Percentiles rank a stretch among this genome's conserved stretches.
These are phyloP conservation scores for Zygosaccharomyces lentus DNA, from an alignment of 805 yeast species.

Conservation along the genomic window DNA sequence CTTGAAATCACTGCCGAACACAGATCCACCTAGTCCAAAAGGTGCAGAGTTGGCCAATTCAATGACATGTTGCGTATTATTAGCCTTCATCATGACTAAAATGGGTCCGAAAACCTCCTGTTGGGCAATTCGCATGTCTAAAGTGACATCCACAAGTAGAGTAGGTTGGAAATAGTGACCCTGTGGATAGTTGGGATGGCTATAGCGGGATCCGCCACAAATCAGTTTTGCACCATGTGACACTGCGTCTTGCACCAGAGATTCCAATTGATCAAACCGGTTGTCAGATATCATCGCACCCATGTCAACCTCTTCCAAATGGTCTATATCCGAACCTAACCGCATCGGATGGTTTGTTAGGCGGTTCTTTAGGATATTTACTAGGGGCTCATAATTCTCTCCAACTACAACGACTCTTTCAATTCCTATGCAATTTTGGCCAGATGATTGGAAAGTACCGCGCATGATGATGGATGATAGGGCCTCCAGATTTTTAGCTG, in stretches of 20 bases:
- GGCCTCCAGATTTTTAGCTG: slow-evolving; percentile 51
- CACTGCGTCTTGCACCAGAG: slow-evolving; percentile 68
- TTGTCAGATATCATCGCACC: slow-evolving; percentile 89
- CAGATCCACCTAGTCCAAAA: slow-evolving; percentile 89
- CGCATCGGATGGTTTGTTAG: slow-evolving; percentile 51
- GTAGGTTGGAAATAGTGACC: slow-evolving; percentile 96
- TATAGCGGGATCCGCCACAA: slow-evolving; percentile 74
- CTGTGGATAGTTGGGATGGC: slow-evolving; percentile 90
- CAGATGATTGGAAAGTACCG: slow-evolving; percentile 95
- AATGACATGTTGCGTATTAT: slow-evolving; percentile 61
- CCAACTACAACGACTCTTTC: slow-evolving; percentile 87
- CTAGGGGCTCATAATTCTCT: slow-evolving; percentile 58
- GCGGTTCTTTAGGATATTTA: slow-evolving; percentile 51
- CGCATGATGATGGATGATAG: slow-evolving; percentile 82
- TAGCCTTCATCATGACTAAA: slow-evolving; percentile 72
- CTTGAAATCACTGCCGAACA: slow-evolving; percentile 64
- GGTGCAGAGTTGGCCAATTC: slow-evolving; percentile 76
- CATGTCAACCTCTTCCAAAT: slow-evolving; percentile 85
- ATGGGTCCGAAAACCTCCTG: slow-evolving; percentile 96
- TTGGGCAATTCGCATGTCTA: slow-evolving; percentile 72
- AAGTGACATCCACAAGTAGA: slow-evolving; percentile 72
- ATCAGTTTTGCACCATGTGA: slow-evolving; percentile 73
- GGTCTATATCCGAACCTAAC: slow-evolving; percentile 89
- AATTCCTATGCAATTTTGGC: slow-evolving; percentile 97
- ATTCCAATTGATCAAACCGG: slow-evolving; percentile 65